These are phyloP conservation scores for Kwoniella shivajii DNA, from an alignment of 1,284 basidiomycete species.

Conservation along the genomic window DNA sequence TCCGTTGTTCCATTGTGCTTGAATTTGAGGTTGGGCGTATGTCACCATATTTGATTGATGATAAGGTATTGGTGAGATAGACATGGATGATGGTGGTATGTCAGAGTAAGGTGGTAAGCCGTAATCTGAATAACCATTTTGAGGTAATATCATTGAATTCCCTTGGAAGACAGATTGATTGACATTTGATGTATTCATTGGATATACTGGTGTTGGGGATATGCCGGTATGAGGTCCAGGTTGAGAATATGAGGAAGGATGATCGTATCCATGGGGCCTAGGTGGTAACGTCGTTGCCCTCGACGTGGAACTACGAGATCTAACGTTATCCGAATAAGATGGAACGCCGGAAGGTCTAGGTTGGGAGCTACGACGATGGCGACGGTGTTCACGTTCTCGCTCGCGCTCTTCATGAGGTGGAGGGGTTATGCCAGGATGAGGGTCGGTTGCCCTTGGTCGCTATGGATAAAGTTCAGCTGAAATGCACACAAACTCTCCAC, in stretches of 20 bases:
- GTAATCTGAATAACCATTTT: neutral
- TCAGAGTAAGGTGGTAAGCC: slow-evolving; percentile 23
- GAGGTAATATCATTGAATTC: neutral
- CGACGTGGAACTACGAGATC: slow-evolving; percentile 1
- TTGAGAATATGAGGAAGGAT: neutral
- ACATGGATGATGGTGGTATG: slow-evolving; percentile 2
- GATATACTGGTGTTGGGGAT: neutral
- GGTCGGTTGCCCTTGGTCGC: slow-evolving; percentile 3
- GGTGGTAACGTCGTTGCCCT: slow-evolving; percentile 3
- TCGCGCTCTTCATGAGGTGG: neutral
- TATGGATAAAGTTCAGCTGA: neutral
- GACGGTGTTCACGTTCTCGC: neutral
- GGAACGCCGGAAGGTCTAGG: slow-evolving; percentile 1
- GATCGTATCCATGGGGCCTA: slow-evolving; percentile 6
- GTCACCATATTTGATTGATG: neutral
- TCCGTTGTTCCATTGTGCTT: too few species aligned
- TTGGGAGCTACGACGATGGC: neutral
- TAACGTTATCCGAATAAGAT: slow-evolving; percentile 5
- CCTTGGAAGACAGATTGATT: slow-evolving; percentile 1
- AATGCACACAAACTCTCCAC: too few species aligned
- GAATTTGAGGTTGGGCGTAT: neutral
- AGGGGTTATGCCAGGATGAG: neutral
- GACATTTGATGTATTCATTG: slow-evolving; percentile 4
- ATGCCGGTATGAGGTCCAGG: neutral
- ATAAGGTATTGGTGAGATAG: neutral